Base-by-base conservation (phyloP, 805 yeast species). In the Candida insectalens region DNA sequence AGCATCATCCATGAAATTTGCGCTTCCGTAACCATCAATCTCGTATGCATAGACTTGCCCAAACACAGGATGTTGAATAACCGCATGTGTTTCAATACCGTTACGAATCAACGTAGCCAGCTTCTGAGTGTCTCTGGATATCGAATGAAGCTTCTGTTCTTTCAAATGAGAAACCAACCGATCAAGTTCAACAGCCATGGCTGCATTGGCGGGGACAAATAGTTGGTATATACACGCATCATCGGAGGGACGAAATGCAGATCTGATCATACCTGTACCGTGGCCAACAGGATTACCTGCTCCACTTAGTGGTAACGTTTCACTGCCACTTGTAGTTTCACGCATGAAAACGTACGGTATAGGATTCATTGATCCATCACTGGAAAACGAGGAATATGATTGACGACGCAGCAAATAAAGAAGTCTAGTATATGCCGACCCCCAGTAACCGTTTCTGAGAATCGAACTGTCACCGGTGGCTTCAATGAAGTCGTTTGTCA, bases 11-110 rank as follows among this genome's bases (percentile, higher is more conserved):
- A 85, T 85, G 41, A 77, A 64, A 17, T 71, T 59, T 0, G 67
- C 42, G 19, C 92, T 66, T 2, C 94, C 94, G 50, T 69, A 85
- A 0, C 95, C 95, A 53, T 87, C 96, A 14, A 85, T 77, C 53
- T 85, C 96, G 47, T 77, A 85, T 0, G 96, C 95, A 45, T 73
- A 83, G 4, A 85, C 95, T 39, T 68, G 63, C 2, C 95, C 95
- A 54, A 63, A 81, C 8, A 44, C 55, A 2, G 80, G 76, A 51
- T 85, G 92, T 3, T 73, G 58, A n/a, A 75, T 64, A 2, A 78
- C 67, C 0, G 83, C 95, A 54, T 71, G 64, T 25, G 69, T 59
- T 47, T 70, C 65, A 29, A 85, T 74, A 1, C 84, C 92, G 2
- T 48, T 34, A 6, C 60, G 53, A 26, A 84, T 71, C 1, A 48